Conservation (phyloP, 139 green algal species). For the Micromonas pusilla region DNA sequence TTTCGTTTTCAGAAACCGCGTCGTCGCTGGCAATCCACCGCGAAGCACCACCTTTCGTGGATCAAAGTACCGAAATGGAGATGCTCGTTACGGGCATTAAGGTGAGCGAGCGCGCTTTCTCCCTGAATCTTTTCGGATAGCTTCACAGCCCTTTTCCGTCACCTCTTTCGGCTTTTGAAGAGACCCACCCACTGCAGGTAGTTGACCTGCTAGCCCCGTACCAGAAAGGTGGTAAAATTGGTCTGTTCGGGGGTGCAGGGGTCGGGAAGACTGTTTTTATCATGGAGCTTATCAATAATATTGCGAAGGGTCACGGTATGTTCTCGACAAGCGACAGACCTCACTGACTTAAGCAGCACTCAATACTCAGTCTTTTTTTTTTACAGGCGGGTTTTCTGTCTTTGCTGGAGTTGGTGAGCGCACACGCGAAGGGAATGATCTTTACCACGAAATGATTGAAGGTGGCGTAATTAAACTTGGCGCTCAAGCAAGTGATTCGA, state of each 20-base stretch:
- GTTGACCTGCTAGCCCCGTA: conserved; percentile 98
- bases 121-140: too few species aligned
- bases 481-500: conserved; percentile 66
- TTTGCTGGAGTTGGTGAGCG: conserved; percentile 98
- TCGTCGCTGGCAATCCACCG: conserved; percentile 87
- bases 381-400: conserved; percentile 96
- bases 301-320: conserved; percentile 96
- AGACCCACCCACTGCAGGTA: conserved; percentile 53
- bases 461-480: conserved; percentile 96
- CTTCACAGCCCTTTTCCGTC: background rate
- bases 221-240: conserved; percentile 98
- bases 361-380: conserved; percentile 3
- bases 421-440: conserved; percentile 97
- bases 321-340: background rate
- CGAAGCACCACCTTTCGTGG: conserved; percentile 85
- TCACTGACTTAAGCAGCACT: background rate
- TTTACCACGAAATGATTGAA: conserved; percentile 99
- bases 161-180: conserved; percentile 4
- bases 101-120: conserved; percentile 49
- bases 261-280: conserved; percentile 99
- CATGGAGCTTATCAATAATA: conserved; percentile 99
- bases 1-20: conserved; percentile 54
- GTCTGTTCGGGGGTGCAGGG: conserved; percentile 95
- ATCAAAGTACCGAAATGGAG: conserved; percentile 95
- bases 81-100: conserved; percentile 99